Evolutionary conservation across 179 eudicot species (phyloP).

Genomic region (Silene noctiflora): DNA sequence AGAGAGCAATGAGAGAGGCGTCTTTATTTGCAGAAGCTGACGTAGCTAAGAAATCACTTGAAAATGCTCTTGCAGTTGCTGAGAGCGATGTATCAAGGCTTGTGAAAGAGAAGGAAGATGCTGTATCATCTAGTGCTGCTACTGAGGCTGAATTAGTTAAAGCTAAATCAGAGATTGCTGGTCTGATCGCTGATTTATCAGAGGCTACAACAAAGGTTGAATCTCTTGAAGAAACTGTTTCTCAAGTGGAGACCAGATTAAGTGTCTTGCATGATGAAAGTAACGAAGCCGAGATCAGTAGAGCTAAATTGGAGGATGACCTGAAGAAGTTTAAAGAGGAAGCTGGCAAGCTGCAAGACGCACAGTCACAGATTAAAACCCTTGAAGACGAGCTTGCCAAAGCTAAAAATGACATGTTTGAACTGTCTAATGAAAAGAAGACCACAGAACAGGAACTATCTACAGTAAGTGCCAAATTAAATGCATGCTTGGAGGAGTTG

Average conservation of each 20-base stretch:
- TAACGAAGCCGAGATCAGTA: constrained; percentile 41
- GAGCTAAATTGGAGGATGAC: constrained; percentile 49
- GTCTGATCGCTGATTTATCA: constrained; percentile 43
- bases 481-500: constrained; percentile 72
- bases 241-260: constrained; percentile 47
- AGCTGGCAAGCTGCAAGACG: constrained; percentile 41
- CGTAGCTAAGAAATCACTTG: constrained; percentile 45
- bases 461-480: constrained; percentile 54
- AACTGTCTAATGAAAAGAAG: constrained; percentile 33
- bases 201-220: constrained; percentile 55
- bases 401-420: constrained; percentile 33
- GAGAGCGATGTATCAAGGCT: constrained; percentile 49
- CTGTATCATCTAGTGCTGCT: constrained; percentile 42
- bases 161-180: constrained; percentile 50
- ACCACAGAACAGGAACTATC: constrained; percentile 53
- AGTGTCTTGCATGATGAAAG: constrained; percentile 58
- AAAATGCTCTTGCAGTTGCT: constrained; percentile 59
- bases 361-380: constrained; percentile 31
- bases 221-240: constrained; percentile 63
- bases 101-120: constrained; percentile 59
- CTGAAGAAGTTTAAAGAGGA: constrained; percentile 50
- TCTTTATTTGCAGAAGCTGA: constrained; percentile 46
- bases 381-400: constrained; percentile 36
- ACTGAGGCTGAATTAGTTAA: constrained; percentile 59
- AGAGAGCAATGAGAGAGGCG: constrained; percentile 49